These are phyloP conservation scores for Phytophthora vignae DNA, from an alignment of 352 stramenopile species.

Conservation along the genomic window DNA sequence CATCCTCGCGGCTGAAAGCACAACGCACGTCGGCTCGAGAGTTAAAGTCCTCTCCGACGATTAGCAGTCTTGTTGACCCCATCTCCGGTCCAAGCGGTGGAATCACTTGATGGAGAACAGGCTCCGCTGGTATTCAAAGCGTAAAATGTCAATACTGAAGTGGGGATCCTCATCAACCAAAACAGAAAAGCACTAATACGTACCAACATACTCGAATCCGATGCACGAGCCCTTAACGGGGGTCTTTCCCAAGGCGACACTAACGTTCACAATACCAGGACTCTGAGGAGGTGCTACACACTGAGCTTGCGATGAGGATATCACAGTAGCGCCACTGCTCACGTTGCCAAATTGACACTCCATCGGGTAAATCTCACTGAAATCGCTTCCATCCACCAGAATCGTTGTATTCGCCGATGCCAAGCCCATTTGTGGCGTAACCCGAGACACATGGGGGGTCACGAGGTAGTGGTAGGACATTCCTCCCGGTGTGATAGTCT, in stretches of 20 bases:
- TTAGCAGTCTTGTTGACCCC: constrained; percentile 39
- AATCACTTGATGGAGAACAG: constrained; percentile 32
- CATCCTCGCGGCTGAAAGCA: constrained; percentile 21
- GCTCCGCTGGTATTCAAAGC: constrained; percentile 35
- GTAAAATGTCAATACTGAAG: neutral
- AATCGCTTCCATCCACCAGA: constrained; percentile 42
- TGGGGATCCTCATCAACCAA: neutral
- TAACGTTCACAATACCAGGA: constrained; percentile 18
- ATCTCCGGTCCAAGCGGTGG: constrained; percentile 42
- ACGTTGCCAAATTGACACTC: constrained; percentile 42
- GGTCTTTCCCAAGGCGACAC: constrained; percentile 12
- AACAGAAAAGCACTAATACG: constrained; percentile 1
- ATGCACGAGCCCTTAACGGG: constrained; percentile 6
- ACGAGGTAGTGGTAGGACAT: constrained; percentile 43
- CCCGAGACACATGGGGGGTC: constrained; percentile 10
- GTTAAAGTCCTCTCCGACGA: constrained; percentile 40
- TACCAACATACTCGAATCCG: constrained; percentile 48
- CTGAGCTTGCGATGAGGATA: constrained; percentile 34
- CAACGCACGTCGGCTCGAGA: constrained; percentile 22
- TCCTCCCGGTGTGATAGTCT: constrained; percentile 19
- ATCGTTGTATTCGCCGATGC: constrained; percentile 25
- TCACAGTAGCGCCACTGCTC: constrained; percentile 15
- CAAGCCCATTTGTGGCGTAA: constrained; percentile 38
- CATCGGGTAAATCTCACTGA: constrained; percentile 34
- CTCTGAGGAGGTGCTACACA: constrained; percentile 37